Evolutionary conservation across 1,284 basidiomycete species (phyloP), one percentile per base, ranked within the genome.

Genomic region (Stygiomarasmius scandens): DNA sequence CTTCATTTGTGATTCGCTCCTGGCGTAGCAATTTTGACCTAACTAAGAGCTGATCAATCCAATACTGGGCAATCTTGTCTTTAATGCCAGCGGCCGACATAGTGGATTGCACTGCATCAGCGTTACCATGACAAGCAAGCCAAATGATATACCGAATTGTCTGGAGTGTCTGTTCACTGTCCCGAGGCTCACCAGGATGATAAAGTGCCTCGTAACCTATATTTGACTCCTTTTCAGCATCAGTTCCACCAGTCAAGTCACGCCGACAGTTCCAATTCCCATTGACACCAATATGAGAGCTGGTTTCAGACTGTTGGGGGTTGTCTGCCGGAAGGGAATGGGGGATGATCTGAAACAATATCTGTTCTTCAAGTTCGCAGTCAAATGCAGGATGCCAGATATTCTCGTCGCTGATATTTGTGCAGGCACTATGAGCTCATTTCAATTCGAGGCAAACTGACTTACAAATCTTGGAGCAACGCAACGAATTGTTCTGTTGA

Each of bases 401-500:
- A 24, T 41, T 41, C 3, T 43, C 22, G 3, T 29, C 38, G 27
- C 32, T 36, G 34, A 22, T 19, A 51, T 34, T 12, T 49, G 3
- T 45, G 24, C 27, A 49, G 32, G 14, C 14, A 49, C 1, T 23
- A 32, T 27, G 16, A 54, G 12, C 22, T 49, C 46, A 38, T 34
- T 23, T 14, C 16, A 5, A 16, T 57, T 36, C 34, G 20, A 38
- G 16, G 32, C 49, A 19, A 4, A 63, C 57, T 23, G 50, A 66
- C 66, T 61, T 58, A 27, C 45, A 68, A 52, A 32, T 65, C 45
- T 36, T 56, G 38, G 38, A 58, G 58, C 5, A 74, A 54, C 14
- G 59, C 67, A 1, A 41, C 46, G 49, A 72, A 66, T 56, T 72
- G 70, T 57, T 76, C 73, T 0, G 66, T 47, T n/a, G 66, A 48